These are phyloP conservation scores for Sarocladium kiliense DNA, from an alignment of 2,329 filamentous ascomycete genomes.

Conservation along the genomic window DNA sequence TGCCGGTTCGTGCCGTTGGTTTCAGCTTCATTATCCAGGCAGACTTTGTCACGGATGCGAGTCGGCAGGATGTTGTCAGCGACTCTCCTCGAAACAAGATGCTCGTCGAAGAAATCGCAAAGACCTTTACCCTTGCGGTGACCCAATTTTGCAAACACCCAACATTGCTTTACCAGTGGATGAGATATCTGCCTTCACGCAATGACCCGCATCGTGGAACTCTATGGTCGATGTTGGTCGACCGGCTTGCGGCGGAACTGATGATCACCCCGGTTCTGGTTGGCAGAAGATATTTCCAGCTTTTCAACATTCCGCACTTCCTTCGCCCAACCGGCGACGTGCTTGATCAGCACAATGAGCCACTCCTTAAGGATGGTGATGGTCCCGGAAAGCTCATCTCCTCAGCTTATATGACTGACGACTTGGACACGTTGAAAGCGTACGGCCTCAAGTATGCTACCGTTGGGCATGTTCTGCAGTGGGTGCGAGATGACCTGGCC, in stretches of 20 bases:
- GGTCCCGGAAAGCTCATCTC: not conserved
- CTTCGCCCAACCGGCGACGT: not conserved
- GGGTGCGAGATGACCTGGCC: not conserved
- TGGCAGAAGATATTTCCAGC: not conserved
- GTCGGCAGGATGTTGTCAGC: constrained; percentile 33
- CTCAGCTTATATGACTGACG: not conserved
- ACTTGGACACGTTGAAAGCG: not conserved
- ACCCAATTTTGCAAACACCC: constrained; percentile 31
- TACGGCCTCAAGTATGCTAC: not conserved
- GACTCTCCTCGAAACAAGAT: constrained; percentile 31
- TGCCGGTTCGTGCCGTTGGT: constrained; percentile 35
- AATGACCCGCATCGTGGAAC: constrained; percentile 16
- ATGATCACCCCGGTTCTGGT: constrained; percentile 11
- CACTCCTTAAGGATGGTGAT: not conserved
- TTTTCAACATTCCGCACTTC: not conserved
- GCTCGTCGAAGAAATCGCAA: constrained; percentile 29
- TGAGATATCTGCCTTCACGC: constrained; percentile 35
- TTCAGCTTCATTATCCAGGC: constrained; percentile 46
- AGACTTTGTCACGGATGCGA: constrained; percentile 43
- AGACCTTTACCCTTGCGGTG: constrained; percentile 33
- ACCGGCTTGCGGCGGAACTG: constrained; percentile 18
- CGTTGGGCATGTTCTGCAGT: not conserved
- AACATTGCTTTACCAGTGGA: constrained; percentile 36
- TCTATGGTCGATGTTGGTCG: constrained; percentile 21
- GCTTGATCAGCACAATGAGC: not conserved